phyloP scores from a whole-genome alignment of 345 rosid genomes.

The Nasturtium officinale region DNA sequence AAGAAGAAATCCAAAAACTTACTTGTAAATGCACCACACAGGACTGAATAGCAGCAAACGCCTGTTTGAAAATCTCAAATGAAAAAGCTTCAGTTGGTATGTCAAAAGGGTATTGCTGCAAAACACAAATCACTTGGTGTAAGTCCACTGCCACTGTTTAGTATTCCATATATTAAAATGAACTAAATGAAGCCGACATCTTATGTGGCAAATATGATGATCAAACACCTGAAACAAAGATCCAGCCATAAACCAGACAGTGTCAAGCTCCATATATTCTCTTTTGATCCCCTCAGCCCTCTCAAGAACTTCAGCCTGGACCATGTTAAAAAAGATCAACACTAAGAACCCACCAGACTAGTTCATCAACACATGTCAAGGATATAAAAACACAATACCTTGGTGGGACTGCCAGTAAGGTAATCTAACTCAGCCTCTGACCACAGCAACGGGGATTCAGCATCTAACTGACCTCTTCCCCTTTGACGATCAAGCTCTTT shows the following conservation, averaged over 20 bases:
- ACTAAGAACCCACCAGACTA: conserved; percentile 16
- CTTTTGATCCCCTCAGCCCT: conserved; percentile 91
- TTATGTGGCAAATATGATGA: conserved; percentile 9
- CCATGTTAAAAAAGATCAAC: conserved; percentile 31
- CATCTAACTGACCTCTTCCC: conserved; percentile 92
- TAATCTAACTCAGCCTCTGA: conserved; percentile 82
- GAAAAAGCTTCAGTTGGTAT: conserved; percentile 96
- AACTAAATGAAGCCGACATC: not conserved
- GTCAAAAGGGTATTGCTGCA: conserved; percentile 96
- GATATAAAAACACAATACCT: conserved; percentile 51
- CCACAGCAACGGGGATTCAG: conserved; percentile 95
- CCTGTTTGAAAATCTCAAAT: conserved; percentile 94
- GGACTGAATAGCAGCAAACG: conserved; percentile 94
- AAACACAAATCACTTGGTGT: conserved; percentile 34
- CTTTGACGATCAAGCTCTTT: conserved; percentile 98
- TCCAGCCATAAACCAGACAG: conserved; percentile 99
- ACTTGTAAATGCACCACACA: conserved; percentile 99
- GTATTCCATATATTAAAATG: not conserved
- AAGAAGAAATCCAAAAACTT: conserved; percentile 7
- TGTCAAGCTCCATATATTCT: conserved; percentile 93
- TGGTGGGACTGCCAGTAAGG: conserved; percentile 90
- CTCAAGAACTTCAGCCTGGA: conserved; percentile 82
- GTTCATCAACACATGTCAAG: conserved; percentile 19
- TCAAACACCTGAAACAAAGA: conserved; percentile 85
- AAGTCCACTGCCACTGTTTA: not conserved